These are phyloP conservation scores for Leersia perrieri DNA, from an alignment of 176 grass and related monocot genomes.

Conservation along the genomic window DNA sequence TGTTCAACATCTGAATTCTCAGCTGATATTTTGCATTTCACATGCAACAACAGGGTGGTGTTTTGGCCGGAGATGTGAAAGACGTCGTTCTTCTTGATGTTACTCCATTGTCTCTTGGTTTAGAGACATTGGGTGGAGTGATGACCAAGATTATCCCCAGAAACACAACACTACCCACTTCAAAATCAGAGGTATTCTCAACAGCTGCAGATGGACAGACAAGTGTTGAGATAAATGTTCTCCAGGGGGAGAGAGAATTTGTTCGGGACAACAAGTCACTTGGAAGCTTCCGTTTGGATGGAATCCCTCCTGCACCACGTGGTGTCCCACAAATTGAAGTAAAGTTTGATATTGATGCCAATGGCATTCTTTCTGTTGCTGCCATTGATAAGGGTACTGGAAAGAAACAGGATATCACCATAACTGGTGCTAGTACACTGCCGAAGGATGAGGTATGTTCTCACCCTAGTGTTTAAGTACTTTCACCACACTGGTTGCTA, in stretches of 20 bases:
- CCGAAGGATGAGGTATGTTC: slow-evolving; percentile 83
- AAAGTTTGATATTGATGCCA: slow-evolving; percentile 99
- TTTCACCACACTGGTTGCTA: background rate
- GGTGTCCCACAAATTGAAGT: slow-evolving; percentile 98
- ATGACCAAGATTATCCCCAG: slow-evolving; percentile 99
- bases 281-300: slow-evolving; percentile 94
- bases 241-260: slow-evolving; percentile 98
- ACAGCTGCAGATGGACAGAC: slow-evolving; percentile 94
- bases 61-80: slow-evolving; percentile 92
- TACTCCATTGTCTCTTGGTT: slow-evolving; percentile 78
- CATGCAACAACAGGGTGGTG: slow-evolving; percentile 61
- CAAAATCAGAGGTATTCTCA: slow-evolving; percentile 99
- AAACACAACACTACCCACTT: slow-evolving; percentile 89
- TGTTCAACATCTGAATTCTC: background rate
- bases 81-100: slow-evolving; percentile 98
- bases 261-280: slow-evolving; percentile 93
- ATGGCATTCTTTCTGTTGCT: slow-evolving; percentile 95
- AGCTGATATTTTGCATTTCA: slow-evolving; percentile 17
- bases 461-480: background rate
- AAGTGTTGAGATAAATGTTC: slow-evolving; percentile 95
- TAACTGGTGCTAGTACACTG: slow-evolving; percentile 94
- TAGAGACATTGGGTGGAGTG: slow-evolving; percentile 95
- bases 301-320: slow-evolving; percentile 90
- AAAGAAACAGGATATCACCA: slow-evolving; percentile 99
- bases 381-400: slow-evolving; percentile 95